Evolutionary conservation across 2,329 filamentous ascomycete species (phyloP).

Genomic region (Stachybotrys echinatus): DNA sequence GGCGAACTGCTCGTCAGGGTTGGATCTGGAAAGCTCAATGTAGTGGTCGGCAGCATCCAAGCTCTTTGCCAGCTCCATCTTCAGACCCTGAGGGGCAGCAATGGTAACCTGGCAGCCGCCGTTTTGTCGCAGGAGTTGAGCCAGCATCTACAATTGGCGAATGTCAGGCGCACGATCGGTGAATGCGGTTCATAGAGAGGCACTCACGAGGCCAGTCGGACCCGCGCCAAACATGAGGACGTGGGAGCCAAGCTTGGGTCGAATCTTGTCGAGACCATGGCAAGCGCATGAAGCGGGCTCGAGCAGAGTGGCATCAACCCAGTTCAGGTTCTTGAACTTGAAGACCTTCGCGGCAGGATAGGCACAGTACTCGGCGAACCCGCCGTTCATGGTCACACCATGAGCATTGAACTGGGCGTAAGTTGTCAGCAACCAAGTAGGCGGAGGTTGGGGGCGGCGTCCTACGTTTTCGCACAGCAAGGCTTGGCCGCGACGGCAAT

Average conservation of each 20-base stretch:
- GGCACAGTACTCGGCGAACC: slow-evolving; percentile 65
- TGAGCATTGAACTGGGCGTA: slow-evolving; percentile 56
- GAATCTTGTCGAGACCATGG: slow-evolving; percentile 65
- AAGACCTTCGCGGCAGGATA: slow-evolving; percentile 53
- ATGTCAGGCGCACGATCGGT: too few relatives aligned
- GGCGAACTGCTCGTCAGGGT: slow-evolving; percentile 54
- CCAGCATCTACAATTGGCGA: slow-evolving; percentile 36
- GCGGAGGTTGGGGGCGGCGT: background rate
- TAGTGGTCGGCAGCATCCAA: slow-evolving; percentile 50
- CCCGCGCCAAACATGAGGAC: slow-evolving; percentile 63
- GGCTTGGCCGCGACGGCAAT: slow-evolving; percentile 63
- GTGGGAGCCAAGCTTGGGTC: slow-evolving; percentile 58
- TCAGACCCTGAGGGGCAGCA: slow-evolving; percentile 62
- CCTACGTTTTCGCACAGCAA: slow-evolving; percentile 59
- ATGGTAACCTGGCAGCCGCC: slow-evolving; percentile 66
- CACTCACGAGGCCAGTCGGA: slow-evolving; percentile 55
- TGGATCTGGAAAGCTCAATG: slow-evolving; percentile 46
- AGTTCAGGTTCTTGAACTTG: slow-evolving; percentile 59
- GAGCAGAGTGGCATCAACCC: slow-evolving; percentile 64
- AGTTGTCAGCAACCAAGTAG: background rate
- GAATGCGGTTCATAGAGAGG: too few relatives aligned
- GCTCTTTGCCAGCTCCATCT: slow-evolving; percentile 63
- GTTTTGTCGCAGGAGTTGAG: slow-evolving; percentile 58
- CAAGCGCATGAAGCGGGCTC: slow-evolving; percentile 68
- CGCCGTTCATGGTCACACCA: slow-evolving; percentile 63